These are phyloP conservation scores for Sphagnum contortum DNA, from an alignment of 225 moss, liverwort and hornwort species.

Conservation along the genomic window DNA sequence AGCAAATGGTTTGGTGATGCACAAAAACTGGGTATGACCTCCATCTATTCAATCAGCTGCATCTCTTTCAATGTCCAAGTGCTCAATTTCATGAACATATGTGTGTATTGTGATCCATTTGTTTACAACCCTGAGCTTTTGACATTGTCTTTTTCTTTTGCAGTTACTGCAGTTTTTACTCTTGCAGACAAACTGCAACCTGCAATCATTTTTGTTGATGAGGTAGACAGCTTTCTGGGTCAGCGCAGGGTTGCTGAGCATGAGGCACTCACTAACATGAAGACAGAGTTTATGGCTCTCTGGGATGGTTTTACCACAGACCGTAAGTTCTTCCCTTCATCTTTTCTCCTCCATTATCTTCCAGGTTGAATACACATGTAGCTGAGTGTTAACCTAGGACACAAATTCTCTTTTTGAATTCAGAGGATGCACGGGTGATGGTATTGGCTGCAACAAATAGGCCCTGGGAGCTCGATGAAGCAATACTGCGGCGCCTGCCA, in stretches of 20 bases:
- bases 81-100: neutral
- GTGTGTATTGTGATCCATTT: neutral
- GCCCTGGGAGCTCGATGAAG: conserved; percentile 91
- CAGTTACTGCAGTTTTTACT: conserved; percentile 80
- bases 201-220: conserved; percentile 84
- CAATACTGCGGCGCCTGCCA: conserved; percentile 64
- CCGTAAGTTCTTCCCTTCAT: conserved; percentile 27
- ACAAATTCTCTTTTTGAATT: neutral
- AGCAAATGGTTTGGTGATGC: conserved; percentile 99
- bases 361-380: too few relatives aligned
- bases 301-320: conserved; percentile 88
- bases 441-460: conserved; percentile 92
- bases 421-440: conserved; percentile 67
- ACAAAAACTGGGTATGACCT: conserved; percentile 63
- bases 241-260: conserved; percentile 87
- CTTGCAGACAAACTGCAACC: conserved; percentile 80
- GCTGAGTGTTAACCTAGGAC: too few relatives aligned
- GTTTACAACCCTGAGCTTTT: neutral
- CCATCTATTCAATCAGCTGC: neutral
- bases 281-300: conserved; percentile 94
- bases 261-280: conserved; percentile 87
- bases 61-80: neutral
- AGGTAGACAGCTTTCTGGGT: conserved; percentile 93
- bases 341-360: too few relatives aligned
- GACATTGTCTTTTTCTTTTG: neutral